These are phyloP conservation scores for Sporodiniella umbellata DNA, from an alignment of 371 early-diverging fungal genomes.

Conservation along the genomic window DNA sequence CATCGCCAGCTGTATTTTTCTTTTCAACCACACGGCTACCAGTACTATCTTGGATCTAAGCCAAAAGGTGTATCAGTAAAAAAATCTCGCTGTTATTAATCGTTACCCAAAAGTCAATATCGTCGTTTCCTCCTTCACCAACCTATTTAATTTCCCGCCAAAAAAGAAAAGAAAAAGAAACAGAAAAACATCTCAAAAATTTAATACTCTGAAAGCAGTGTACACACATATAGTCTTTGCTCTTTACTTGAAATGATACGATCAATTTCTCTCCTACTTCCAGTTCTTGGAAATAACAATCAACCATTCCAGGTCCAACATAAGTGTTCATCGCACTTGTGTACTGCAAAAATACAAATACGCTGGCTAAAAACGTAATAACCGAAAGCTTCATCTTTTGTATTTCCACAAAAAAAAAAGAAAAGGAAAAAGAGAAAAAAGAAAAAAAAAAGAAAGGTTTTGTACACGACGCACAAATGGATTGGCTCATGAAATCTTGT, in stretches of 20 bases:
- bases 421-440: background rate
- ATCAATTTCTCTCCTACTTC: constrained; percentile 60
- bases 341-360: constrained; percentile 9
- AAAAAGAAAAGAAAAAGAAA: background rate
- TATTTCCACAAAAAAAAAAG: background rate
- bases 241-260: constrained; percentile 58
- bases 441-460: too few species aligned
- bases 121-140: constrained; percentile 65
- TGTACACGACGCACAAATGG: background rate
- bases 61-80: constrained; percentile 28
- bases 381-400: background rate
- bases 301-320: constrained; percentile 16
- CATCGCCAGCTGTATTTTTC: constrained; percentile 46
- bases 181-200: too few species aligned
- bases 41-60: constrained; percentile 39
- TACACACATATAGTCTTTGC: background rate
- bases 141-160: constrained; percentile 41
- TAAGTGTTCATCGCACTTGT: constrained; percentile 5
- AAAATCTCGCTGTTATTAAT: constrained; percentile 26
- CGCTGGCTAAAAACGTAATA: background rate
- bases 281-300: constrained; percentile 64
- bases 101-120: constrained; percentile 62
- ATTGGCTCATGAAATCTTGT: background rate
- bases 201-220: too few species aligned
- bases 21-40: constrained; percentile 45